Base-by-base conservation (phyloP, 2,329 filamentous ascomycete species). In the Colletotrichum liaoningense region DNA sequence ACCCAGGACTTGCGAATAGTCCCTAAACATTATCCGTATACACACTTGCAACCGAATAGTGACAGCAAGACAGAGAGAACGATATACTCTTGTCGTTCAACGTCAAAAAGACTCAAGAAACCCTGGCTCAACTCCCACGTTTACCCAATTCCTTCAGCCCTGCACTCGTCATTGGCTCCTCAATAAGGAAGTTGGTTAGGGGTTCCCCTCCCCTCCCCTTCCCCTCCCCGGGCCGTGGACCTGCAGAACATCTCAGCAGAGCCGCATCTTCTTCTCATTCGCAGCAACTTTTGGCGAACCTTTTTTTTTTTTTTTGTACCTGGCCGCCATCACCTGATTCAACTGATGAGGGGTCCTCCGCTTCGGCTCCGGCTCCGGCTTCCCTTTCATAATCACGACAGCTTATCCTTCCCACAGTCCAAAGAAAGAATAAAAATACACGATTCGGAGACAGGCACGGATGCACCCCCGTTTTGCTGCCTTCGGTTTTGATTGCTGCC, bases 241-340 rank as follows among this genome's bases (percentile, higher is more conserved):
- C 52, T 66, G 62, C 62, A 66, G 24, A 52, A 59, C 30, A 42
- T n/a, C 14, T n/a, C 19, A 30, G 42, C 68, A 70, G 68, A 67
- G 68, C 68, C 68, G 59, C 67, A 57, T 56, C 28, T 46, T 42
- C 38, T 42, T 16, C 19, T 38, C 38, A 59, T 60, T 54, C 22
- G 28, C 26, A 66, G 63, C 68, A 67, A 38, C 49, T 67, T 60
- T 67, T 67, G 55, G 63, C 55, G 63, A 67, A 42, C 24, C 59
- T 46, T 14, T 42, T 38, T 38, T 42, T 38, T 42, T 42, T 38
- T 16, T 42, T 19, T 42, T 14, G 14, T 19, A 42, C 35, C 38
- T 33, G 46, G 33, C 38, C 26, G 42, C 38, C 22, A 26, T 38
- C 42, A 28, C 12, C 63, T 24, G 42, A 30, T 4, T 35, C 5